A percentile compares a stretch with the other conserved stretches of the same genome.
Conservation (phyloP, 805 yeast genomes). For the Saturnispora sanitii region DNA sequence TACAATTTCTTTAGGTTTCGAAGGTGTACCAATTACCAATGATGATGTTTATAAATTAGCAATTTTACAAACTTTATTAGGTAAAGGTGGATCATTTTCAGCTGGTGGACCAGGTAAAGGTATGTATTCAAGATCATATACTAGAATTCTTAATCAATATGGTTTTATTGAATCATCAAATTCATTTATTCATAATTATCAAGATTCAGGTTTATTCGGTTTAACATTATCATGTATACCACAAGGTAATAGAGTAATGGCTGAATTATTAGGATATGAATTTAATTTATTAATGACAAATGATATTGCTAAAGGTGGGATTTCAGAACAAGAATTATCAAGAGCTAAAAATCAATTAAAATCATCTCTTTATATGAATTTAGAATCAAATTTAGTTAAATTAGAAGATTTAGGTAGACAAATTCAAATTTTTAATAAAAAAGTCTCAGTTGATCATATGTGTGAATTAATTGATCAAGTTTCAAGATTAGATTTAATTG, state of each 20-base stretch:
- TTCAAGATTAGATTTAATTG: constrained; percentile 54
- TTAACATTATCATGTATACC: constrained; percentile 78
- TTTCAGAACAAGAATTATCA: constrained; percentile 62
- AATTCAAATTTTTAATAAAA: constrained; percentile 70
- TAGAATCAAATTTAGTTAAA: constrained; percentile 88
- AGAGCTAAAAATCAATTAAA: constrained; percentile 91
- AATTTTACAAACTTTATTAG: constrained; percentile 77
- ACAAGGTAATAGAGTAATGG: constrained; percentile 73
- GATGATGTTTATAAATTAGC: constrained; percentile 89
- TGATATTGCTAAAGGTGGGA: constrained; percentile 43
- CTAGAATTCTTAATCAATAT: constrained; percentile 81
- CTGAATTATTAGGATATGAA: constrained; percentile 68
- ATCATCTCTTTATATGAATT: constrained; percentile 80
- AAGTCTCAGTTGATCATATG: constrained; percentile 74
- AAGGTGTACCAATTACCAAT: constrained; percentile 73
- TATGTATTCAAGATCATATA: constrained; percentile 90
- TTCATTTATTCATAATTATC: constrained; percentile 81
- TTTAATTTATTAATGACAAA: constrained; percentile 36
- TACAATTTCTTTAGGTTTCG: constrained; percentile 80
- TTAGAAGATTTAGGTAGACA: constrained; percentile 95
- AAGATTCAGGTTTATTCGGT: constrained; percentile 88
- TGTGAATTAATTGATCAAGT: constrained; percentile 62
- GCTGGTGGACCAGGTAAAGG: constrained; percentile 99
- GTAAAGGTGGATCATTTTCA: constrained; percentile 95
- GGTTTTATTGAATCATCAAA: constrained; percentile 85